Percentiles rank a stretch among this genome's conserved stretches.
Evolutionary conservation across 78 protist genomes (phyloP).

Genomic region (Dictyostelium purpureum): DNA sequence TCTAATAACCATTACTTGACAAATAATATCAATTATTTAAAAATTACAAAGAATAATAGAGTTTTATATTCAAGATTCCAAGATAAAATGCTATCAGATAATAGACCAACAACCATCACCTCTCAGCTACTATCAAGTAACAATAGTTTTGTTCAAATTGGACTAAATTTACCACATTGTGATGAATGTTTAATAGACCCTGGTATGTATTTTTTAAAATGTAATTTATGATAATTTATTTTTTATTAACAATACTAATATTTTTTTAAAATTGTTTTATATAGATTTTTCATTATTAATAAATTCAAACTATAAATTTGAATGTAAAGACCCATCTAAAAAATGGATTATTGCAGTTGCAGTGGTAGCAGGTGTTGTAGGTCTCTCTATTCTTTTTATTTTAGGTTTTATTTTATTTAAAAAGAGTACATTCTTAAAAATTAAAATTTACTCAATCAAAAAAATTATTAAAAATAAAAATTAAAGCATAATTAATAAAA

Average conservation of each 20-base stretch:
- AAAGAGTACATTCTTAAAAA: no score
- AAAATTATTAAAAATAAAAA: no score
- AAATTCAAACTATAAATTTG: neutral
- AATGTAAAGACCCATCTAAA: no score
- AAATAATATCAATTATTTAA: constrained; percentile 5
- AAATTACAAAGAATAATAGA: neutral
- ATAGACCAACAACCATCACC: neutral
- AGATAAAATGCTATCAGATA: neutral
- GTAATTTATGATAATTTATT: no score
- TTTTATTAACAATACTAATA: neutral
- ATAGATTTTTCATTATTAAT: neutral
- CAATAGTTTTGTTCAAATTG: neutral
- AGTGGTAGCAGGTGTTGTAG: no score
- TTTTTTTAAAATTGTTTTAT: no score
- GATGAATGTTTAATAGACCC: constrained; percentile 10
- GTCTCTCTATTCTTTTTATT: no score
- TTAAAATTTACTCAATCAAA: no score
- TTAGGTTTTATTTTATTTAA: no score
- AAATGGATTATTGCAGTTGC: no score
- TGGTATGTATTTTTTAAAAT: neutral
- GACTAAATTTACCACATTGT: constrained; percentile 37
- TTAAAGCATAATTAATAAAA: no score
- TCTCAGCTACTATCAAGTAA: neutral
- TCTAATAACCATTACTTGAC: neutral
- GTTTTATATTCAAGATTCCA: neutral